Conservation (phyloP, 257 asterid genomes). For the Petrea volubilis region DNA sequence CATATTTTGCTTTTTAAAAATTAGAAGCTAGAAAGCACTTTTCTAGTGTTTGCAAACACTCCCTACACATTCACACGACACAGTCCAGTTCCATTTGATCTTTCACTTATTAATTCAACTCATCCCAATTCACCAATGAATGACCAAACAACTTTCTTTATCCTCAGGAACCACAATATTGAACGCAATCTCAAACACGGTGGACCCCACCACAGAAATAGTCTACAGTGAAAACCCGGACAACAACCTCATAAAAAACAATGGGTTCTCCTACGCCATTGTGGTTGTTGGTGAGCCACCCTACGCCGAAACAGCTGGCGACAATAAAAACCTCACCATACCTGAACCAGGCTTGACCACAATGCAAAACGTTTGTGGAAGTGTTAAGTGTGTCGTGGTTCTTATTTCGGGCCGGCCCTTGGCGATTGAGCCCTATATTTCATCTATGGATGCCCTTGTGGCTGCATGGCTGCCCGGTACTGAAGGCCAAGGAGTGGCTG, state of each 20-base stretch:
- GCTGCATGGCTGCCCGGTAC: constrained; percentile 80
- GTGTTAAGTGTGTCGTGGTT: constrained; percentile 53
- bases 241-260: constrained; percentile 25
- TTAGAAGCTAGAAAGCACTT: too few species aligned
- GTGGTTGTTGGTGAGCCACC: constrained; percentile 65
- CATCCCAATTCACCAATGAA: background rate
- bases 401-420: constrained; percentile 58
- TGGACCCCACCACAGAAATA: constrained; percentile 39
- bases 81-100: background rate
- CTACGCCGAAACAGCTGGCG: constrained; percentile 48
- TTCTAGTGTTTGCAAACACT: too few species aligned
- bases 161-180: constrained; percentile 53
- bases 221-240: constrained; percentile 33
- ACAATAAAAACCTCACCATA: constrained; percentile 39
- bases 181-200: constrained; percentile 28
- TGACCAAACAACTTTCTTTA: background rate
- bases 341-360: constrained; percentile 40
- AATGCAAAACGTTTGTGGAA: constrained; percentile 40
- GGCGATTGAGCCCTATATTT: constrained; percentile 45
- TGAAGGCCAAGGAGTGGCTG: constrained; percentile 66
- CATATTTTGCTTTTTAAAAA: too few species aligned
- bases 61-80: too few species aligned
- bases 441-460: constrained; percentile 47
- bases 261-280: constrained; percentile 42
- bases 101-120: background rate